phyloP scores from a whole-genome alignment of 257 asterid species.

The Solanum appendiculatum region DNA sequence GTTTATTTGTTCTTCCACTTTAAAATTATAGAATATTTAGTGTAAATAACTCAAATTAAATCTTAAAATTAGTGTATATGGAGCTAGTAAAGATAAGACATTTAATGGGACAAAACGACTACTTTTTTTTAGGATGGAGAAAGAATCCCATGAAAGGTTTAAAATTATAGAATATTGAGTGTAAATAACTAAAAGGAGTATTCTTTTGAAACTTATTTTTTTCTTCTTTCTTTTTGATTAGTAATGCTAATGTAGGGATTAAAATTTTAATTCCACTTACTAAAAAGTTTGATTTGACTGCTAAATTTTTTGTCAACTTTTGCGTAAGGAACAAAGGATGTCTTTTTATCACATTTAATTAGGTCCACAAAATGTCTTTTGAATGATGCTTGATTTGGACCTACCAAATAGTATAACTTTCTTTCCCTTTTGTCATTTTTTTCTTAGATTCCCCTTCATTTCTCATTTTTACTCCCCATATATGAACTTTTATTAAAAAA shows the following conservation, averaged over 20 bases:
- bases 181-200: too few species aligned
- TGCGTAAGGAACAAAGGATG: conserved; percentile 13
- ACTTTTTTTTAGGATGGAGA: neutral
- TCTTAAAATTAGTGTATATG: neutral
- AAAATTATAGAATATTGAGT: too few species aligned
- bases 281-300: conserved; percentile 37
- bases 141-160: conserved; percentile 5
- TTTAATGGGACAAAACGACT: neutral
- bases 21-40: neutral
- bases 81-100: neutral
- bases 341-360: conserved; percentile 13
- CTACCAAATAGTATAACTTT: conserved; percentile 6
- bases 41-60: neutral
- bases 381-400: conserved; percentile 7
- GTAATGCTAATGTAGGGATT: conserved; percentile 8
- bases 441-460: neutral
- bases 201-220: neutral
- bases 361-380: conserved; percentile 6
- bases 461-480: neutral
- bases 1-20: neutral
- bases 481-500: neutral
- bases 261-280: conserved; percentile 8
- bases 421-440: conserved; percentile 15
- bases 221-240: neutral
- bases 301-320: conserved; percentile 2